A percentile compares a stretch with the other conserved stretches of the same genome.
Conservation (phyloP, 345 rosid species). For the Linum tenue region DNA sequence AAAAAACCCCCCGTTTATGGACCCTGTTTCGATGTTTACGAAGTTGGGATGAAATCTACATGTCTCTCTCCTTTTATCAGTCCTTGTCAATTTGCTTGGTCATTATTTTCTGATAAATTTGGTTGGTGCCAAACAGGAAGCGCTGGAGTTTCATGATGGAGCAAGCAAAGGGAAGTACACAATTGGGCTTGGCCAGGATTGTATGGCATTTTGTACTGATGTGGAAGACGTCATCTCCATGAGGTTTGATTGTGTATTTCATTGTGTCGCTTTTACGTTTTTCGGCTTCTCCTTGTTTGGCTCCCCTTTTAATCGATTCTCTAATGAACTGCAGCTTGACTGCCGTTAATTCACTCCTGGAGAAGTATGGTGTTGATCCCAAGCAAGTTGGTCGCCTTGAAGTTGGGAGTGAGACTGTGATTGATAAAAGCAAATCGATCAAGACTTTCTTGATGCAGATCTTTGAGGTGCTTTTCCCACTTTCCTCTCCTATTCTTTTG, state of each 20-base stretch:
- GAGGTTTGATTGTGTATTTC: constrained; percentile 51
- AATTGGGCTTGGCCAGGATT: constrained; percentile 97
- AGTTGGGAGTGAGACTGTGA: constrained; percentile 99
- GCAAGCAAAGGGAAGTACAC: constrained; percentile 98
- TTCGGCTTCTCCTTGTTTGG: not conserved
- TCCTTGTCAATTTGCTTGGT: not conserved
- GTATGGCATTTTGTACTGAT: constrained; percentile 93
- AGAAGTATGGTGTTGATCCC: constrained; percentile 83
- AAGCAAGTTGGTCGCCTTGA: constrained; percentile 92
- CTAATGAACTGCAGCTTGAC: constrained; percentile 54
- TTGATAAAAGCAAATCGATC: constrained; percentile 98
- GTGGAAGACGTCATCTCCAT: constrained; percentile 99
- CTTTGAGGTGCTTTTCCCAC: constrained; percentile 59
- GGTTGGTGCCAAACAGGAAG: constrained; percentile 43
- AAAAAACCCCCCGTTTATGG: not conserved
- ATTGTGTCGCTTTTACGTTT: not conserved
- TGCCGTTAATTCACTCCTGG: constrained; percentile 78
- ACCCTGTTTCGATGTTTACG: not conserved
- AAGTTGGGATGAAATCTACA: not conserved
- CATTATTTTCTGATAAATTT: not conserved
- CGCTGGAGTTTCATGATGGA: constrained; percentile 89
- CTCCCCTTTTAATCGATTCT: not conserved
- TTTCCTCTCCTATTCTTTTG: no score
- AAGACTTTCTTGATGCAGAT: constrained; percentile 97
- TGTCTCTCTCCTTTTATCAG: not conserved